Conservation (phyloP, 257 asterid genomes). For the Asclepias syriaca region DNA sequence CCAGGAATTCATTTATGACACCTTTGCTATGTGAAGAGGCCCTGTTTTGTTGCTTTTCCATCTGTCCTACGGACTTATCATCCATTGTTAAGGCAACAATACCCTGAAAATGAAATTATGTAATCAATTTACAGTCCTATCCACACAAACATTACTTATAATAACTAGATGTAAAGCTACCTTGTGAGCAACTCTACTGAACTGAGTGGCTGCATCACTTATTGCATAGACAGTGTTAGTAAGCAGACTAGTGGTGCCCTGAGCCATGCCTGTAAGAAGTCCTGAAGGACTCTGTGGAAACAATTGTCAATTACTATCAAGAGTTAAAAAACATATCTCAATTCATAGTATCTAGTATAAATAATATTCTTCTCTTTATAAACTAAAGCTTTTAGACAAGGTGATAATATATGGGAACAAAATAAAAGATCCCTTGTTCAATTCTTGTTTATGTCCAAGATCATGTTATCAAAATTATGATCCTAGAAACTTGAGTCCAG, state of each 20-base stretch:
- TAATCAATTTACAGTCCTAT: constrained; percentile 17
- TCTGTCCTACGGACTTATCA: constrained; percentile 54
- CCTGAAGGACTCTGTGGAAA: constrained; percentile 88
- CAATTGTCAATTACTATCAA: constrained; percentile 12
- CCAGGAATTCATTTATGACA: constrained; percentile 82
- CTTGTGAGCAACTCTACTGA: constrained; percentile 97
- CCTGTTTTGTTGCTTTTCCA: constrained; percentile 71
- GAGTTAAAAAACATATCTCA: neutral
- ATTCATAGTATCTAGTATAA: neutral
- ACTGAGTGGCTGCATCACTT: constrained; percentile 97
- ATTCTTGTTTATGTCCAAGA: neutral
- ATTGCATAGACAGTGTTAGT: constrained; percentile 91
- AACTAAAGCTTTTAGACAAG: neutral
- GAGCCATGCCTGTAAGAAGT: constrained; percentile 88
- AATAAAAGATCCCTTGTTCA: neutral
- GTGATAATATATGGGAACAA: neutral
- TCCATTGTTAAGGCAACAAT: constrained; percentile 91
- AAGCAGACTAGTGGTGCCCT: constrained; percentile 91
- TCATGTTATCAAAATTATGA: neutral
- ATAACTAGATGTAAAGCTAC: constrained; percentile 33
- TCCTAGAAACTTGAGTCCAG: neutral
- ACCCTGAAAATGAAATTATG: constrained; percentile 55
- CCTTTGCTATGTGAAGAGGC: constrained; percentile 81
- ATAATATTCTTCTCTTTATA: neutral
- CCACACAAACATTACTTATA: constrained; percentile 10